Conservation (phyloP, 1,284 basidiomycete genomes). For the Boletellus deceptivus region DNA sequence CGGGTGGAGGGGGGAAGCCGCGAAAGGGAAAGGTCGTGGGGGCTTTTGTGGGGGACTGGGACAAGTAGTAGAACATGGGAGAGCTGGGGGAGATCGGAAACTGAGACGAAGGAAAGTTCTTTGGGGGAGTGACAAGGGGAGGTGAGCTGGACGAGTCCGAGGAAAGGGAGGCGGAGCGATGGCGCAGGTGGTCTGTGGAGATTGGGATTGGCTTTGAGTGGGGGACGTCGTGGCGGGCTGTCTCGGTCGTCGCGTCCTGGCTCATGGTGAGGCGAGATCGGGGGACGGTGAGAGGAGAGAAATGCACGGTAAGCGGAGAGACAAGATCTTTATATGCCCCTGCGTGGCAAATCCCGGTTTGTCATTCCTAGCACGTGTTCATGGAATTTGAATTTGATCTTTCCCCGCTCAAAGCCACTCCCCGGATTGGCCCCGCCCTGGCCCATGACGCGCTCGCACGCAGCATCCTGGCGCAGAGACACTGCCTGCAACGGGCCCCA, state of each 20-base stretch:
- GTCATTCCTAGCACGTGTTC: slow-evolving; percentile 27
- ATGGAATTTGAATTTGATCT: too few species aligned
- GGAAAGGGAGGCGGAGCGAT: slow-evolving; percentile 56
- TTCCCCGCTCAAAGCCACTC: background rate
- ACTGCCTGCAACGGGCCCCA: too few species aligned
- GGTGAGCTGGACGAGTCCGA: slow-evolving; percentile 53
- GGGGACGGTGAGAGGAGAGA: background rate
- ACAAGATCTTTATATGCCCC: slow-evolving; percentile 17
- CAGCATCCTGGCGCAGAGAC: too few species aligned
- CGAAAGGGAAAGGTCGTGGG: slow-evolving; percentile 61
- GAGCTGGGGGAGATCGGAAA: slow-evolving; percentile 57
- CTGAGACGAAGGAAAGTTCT: slow-evolving; percentile 35
- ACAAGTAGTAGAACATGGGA: slow-evolving; percentile 68
- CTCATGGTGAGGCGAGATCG: slow-evolving; percentile 11
- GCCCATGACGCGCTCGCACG: too few species aligned
- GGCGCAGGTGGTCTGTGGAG: slow-evolving; percentile 38
- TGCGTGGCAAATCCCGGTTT: slow-evolving; percentile 27
- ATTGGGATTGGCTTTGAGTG: slow-evolving; percentile 70
- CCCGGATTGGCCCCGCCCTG: background rate
- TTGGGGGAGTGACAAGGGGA: slow-evolving; percentile 41
- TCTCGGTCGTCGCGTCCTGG: background rate
- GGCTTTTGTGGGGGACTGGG: slow-evolving; percentile 49
- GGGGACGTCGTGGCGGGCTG: slow-evolving; percentile 29
- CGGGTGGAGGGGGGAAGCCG: slow-evolving; percentile 50
- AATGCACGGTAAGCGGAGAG: background rate